Evolutionary conservation across 139 green algal species (phyloP).

Genomic region (Chlamydomonas eustigma): DNA sequence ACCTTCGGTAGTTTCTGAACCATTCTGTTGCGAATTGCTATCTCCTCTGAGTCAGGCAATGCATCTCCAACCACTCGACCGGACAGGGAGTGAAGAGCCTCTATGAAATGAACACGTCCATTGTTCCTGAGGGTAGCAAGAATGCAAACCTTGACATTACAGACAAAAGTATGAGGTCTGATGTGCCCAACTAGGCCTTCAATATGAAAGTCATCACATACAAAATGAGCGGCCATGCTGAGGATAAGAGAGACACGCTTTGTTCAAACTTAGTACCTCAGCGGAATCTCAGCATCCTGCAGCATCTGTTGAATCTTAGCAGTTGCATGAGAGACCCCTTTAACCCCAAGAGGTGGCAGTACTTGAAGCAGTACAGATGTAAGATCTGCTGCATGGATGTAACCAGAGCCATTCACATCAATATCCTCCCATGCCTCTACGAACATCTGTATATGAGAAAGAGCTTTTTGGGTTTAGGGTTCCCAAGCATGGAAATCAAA

Average conservation of each 20-base stretch:
- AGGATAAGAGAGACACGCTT: too few species aligned
- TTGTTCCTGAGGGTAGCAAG: not conserved
- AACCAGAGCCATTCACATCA: slow-evolving; percentile 46
- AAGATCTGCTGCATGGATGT: slow-evolving; percentile 42
- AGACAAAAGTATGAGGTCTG: too few species aligned
- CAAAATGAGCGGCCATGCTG: too few species aligned
- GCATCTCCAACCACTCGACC: slow-evolving; percentile 47
- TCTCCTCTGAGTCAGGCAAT: slow-evolving; percentile 26
- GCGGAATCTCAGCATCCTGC: slow-evolving; percentile 44
- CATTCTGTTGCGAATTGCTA: slow-evolving; percentile 11
- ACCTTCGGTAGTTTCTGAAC: slow-evolving; percentile 19
- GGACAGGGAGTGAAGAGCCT: slow-evolving; percentile 65
- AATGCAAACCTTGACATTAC: too few species aligned
- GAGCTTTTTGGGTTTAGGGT: too few species aligned
- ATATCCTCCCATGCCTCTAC: slow-evolving; percentile 49
- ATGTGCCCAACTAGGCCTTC: too few species aligned
- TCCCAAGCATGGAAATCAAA: too few species aligned
- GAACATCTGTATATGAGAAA: not conserved
- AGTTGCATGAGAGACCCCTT: not conserved
- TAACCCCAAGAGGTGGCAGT: slow-evolving; percentile 15
- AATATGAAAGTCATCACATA: too few species aligned
- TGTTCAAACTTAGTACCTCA: too few species aligned
- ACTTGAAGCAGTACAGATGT: slow-evolving; percentile 9
- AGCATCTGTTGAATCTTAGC: slow-evolving; percentile 37
- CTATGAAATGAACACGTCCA: slow-evolving; percentile 34